Conservation (phyloP, 2,329 filamentous ascomycete species). For the Alternaria brassicae region DNA sequence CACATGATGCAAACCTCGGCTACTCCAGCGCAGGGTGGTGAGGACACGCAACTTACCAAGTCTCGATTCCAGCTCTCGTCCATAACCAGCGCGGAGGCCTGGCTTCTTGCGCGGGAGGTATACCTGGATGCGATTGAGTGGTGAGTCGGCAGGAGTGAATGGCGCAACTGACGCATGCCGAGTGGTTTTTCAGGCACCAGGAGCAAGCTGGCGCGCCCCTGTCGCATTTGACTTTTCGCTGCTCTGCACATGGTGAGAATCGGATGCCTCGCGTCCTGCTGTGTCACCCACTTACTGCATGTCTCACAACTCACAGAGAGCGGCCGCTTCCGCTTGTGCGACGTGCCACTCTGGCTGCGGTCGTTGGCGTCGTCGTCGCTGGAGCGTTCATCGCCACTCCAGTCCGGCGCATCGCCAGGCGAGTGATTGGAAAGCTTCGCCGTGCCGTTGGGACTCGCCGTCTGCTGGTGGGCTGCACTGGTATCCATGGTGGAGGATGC, state of each 20-base stretch:
- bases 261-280: not conserved
- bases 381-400: constrained; percentile 49
- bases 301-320: constrained; percentile 70
- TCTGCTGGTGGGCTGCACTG: constrained; percentile 33
- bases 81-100: constrained; percentile 66
- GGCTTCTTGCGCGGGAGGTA: constrained; percentile 76
- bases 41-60: constrained; percentile 54
- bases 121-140: constrained; percentile 44
- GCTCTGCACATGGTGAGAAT: constrained; percentile 52
- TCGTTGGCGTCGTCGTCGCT: constrained; percentile 51
- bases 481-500: constrained; percentile 42
- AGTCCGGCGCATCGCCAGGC: constrained; percentile 45
- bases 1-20: constrained; percentile 13
- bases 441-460: constrained; percentile 41
- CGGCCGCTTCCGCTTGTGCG: constrained; percentile 59
- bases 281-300: constrained; percentile 11
- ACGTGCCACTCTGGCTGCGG: constrained; percentile 42
- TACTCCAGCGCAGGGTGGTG: not conserved
- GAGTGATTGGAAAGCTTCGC: constrained; percentile 46
- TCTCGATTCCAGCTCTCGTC: constrained; percentile 67
- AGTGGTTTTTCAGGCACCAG: constrained; percentile 73
- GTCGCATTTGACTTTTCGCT: constrained; percentile 75
- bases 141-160: not conserved
- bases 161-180: constrained; percentile 59
- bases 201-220: constrained; percentile 77